phyloP scores from a whole-genome alignment of 2,329 filamentous ascomycete genomes.

The Chrysoporthe cubensis region DNA sequence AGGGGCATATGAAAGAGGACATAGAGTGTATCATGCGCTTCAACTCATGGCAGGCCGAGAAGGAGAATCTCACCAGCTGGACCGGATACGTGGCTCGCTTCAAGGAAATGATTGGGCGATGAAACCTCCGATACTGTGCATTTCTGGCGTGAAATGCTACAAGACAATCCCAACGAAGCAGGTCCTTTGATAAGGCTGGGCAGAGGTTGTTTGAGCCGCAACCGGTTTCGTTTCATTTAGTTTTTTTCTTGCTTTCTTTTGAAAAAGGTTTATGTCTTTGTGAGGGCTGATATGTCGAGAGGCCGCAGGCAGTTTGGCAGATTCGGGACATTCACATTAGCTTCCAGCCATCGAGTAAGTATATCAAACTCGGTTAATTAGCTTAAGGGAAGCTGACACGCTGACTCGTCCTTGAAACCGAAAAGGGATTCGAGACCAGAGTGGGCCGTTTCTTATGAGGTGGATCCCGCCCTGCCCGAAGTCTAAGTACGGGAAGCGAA shows the following conservation, averaged over 20 bases:
- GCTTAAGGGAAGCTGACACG: no score
- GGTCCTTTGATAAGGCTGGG: no score
- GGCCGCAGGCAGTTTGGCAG: no score
- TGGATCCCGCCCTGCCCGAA: slow-evolving; percentile 22
- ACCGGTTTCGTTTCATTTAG: no score
- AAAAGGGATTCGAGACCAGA: background rate
- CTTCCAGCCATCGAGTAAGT: no score
- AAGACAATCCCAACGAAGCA: background rate
- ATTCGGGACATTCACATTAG: no score
- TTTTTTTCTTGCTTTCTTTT: no score
- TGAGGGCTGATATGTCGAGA: no score
- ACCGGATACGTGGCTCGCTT: background rate
- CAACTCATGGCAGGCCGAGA: background rate
- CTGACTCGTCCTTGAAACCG: background rate
- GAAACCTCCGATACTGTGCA: background rate
- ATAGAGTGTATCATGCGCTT: background rate
- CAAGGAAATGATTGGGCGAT: slow-evolving; percentile 7
- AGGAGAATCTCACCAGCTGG: background rate
- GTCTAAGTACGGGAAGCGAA: slow-evolving; percentile 4
- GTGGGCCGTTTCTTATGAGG: slow-evolving; percentile 10
- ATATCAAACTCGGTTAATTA: no score
- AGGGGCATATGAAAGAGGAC: background rate
- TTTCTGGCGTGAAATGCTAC: background rate
- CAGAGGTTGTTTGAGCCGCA: no score
- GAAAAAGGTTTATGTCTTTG: no score